A percentile compares a stretch with the other conserved stretches of the same genome.
Evolutionary conservation across 2,329 filamentous ascomycete genomes (phyloP).

Genomic region (Cadophora sp.): DNA sequence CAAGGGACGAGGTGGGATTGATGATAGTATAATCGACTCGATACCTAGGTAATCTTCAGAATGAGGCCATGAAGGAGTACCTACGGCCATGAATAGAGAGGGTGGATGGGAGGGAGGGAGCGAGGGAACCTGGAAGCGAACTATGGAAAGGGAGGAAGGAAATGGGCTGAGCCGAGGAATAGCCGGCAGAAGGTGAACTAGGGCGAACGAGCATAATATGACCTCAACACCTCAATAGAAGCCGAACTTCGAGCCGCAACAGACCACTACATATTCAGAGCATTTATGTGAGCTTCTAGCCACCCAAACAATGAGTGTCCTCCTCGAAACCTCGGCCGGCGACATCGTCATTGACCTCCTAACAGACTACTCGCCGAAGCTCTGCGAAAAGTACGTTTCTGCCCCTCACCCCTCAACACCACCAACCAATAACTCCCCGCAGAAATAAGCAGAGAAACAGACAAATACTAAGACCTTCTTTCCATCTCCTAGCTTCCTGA

Average conservation of each 20-base stretch:
- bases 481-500: constrained; percentile 76
- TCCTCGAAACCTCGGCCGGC: constrained; percentile 90
- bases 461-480: constrained; percentile 56
- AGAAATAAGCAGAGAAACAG: constrained; percentile 53
- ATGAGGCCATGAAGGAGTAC: too few relatives aligned
- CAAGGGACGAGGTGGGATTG: too few relatives aligned
- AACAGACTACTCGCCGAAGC: constrained; percentile 85
- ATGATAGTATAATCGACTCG: too few relatives aligned
- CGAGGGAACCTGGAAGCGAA: too few relatives aligned
- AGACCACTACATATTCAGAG: neutral
- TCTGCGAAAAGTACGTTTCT: constrained; percentile 89
- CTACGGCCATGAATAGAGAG: too few relatives aligned
- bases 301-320: constrained; percentile 76
- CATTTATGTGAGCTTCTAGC: neutral
- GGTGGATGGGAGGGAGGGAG: too few relatives aligned
- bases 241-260: neutral
- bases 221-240: neutral
- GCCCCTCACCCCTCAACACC: constrained; percentile 21
- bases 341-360: constrained; percentile 95
- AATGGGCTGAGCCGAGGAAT: too few relatives aligned
- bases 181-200: too few relatives aligned
- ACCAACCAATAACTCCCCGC: constrained; percentile 45
- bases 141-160: too few relatives aligned
- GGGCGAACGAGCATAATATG: too few relatives aligned
- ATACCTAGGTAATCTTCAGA: too few relatives aligned